A percentile compares a stretch with the other conserved stretches of the same genome.
Conservation (phyloP, 306 rosid species). For the Prunus mongolica region DNA sequence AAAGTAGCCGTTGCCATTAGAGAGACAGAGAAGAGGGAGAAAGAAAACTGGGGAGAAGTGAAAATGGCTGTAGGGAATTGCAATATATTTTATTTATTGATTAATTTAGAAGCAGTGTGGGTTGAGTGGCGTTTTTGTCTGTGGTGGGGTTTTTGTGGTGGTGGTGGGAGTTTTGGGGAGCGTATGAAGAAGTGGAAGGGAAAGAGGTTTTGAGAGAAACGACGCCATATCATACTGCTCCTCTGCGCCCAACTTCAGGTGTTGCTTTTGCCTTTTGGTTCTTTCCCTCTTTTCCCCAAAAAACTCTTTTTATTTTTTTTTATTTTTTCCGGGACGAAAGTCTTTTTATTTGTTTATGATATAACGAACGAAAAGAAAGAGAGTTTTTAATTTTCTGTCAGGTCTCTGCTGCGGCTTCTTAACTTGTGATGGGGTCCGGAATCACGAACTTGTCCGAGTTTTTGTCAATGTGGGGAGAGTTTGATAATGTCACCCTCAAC, state of each 20-base stretch:
- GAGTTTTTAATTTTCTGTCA: background rate
- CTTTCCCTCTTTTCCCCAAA: background rate
- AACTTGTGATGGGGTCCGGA: background rate
- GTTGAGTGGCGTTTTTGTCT: background rate
- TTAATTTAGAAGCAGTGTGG: background rate
- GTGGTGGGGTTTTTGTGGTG: constrained; percentile 25
- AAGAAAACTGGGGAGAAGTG: background rate
- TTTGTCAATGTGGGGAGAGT: background rate
- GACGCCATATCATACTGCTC: constrained; percentile 15
- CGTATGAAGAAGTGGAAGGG: constrained; percentile 18
- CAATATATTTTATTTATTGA: background rate
- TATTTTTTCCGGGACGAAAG: background rate
- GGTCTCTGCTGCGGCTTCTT: background rate
- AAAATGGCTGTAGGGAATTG: background rate
- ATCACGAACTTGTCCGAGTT: background rate
- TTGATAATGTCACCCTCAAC: background rate
- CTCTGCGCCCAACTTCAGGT: background rate
- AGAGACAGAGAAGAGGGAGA: background rate
- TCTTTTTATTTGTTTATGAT: background rate
- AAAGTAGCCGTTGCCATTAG: constrained; percentile 56
- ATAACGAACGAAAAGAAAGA: background rate
- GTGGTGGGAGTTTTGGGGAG: constrained; percentile 44
- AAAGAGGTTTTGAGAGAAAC: constrained; percentile 23
- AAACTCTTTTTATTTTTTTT: background rate
- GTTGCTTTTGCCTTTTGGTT: background rate